A percentile compares a stretch with the other conserved stretches of the same genome.
phyloP scores from a whole-genome alignment of 169 alveolate species.

The Amoebophrya sp. region DNA sequence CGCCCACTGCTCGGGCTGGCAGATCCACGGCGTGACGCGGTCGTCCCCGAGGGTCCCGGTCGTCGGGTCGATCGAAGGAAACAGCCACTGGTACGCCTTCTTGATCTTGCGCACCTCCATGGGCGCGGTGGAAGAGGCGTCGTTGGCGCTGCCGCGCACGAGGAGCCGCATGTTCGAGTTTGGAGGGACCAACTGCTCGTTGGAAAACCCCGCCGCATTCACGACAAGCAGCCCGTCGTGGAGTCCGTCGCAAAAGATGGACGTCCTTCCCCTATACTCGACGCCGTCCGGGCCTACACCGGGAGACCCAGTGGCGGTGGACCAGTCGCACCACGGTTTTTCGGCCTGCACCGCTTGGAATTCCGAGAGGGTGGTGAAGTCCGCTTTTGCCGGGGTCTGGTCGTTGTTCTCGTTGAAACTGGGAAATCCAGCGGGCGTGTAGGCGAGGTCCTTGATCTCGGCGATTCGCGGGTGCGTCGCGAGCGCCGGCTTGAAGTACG shows the following conservation, averaged over 20 bases:
- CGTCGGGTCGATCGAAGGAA: not conserved
- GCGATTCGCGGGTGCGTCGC: not conserved
- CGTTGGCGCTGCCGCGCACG: not conserved
- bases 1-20: not conserved
- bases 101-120: not conserved
- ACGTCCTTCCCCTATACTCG: not conserved
- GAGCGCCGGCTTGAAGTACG: not conserved
- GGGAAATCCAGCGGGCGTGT: not conserved
- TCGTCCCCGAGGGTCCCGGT: not conserved
- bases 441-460: not conserved
- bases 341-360: not conserved
- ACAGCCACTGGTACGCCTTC: not conserved
- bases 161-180: not conserved
- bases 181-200: not conserved
- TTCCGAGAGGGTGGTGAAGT: not conserved
- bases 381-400: not conserved
- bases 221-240: constrained; percentile 6
- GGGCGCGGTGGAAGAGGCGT: not conserved
- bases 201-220: not conserved
- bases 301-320: not conserved
- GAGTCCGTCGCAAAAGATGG: not conserved
- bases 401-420: not conserved
- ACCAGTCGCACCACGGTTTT: not conserved
- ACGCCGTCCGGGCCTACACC: not conserved
- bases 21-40: not conserved